A percentile compares a stretch with the other conserved stretches of the same genome.
Evolutionary conservation across 768 basidiomycete species (phyloP).

Genomic region (Suillus tomentosus): DNA sequence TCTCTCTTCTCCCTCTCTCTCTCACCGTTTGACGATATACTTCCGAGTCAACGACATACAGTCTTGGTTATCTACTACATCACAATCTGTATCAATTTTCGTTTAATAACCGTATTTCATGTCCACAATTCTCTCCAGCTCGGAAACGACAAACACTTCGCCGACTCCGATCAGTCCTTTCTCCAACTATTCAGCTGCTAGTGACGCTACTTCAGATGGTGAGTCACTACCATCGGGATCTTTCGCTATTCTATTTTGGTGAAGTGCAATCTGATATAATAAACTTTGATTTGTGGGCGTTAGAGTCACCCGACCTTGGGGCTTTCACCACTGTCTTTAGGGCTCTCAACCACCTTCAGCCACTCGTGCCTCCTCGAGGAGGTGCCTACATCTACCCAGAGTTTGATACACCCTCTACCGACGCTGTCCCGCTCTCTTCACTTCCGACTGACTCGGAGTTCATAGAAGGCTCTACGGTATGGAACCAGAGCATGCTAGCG

Average conservation of each 20-base stretch:
- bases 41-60: slow-evolving; percentile 1
- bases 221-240: slow-evolving; percentile 10
- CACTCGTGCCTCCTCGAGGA: slow-evolving; percentile 34
- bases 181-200: slow-evolving; percentile 40
- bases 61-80: not conserved
- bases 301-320: slow-evolving; percentile 72
- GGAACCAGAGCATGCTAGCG: slow-evolving; percentile 59
- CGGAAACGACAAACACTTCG: slow-evolving; percentile 36
- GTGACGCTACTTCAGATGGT: slow-evolving; percentile 59
- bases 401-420: slow-evolving; percentile 33
- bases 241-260: not conserved
- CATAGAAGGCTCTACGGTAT: slow-evolving; percentile 61
- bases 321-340: slow-evolving; percentile 71
- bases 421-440: slow-evolving; percentile 25
- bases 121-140: slow-evolving; percentile 37
- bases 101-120: slow-evolving; percentile 15
- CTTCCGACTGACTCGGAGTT: slow-evolving; percentile 38
- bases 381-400: slow-evolving; percentile 20
- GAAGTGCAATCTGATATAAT: not conserved
- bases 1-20: not conserved
- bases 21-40: slow-evolving; percentile 1
- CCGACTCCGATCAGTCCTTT: slow-evolving; percentile 40
- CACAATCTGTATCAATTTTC: slow-evolving; percentile 4
- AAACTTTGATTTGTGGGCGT: not conserved
- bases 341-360: slow-evolving; percentile 62